phyloP scores from a whole-genome alignment of 164 flowering plant species.

The Magnolia officinalis region DNA sequence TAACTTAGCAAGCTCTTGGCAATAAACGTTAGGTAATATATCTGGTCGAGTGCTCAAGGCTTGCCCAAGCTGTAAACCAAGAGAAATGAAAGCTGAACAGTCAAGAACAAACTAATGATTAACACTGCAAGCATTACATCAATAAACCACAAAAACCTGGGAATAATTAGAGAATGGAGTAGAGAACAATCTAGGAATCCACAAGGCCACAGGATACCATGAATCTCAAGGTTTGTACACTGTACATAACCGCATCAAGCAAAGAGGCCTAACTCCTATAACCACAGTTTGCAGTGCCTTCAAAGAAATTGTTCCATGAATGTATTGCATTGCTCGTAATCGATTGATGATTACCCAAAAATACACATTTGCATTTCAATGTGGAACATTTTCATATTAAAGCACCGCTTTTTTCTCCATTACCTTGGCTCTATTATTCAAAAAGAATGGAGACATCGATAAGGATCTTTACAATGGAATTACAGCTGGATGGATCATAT shows the following conservation, averaged over 20 bases:
- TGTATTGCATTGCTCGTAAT: no score
- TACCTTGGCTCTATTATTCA: no score
- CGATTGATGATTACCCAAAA: no score
- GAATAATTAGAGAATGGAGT: neutral
- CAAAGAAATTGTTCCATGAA: no score
- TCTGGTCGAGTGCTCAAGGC: slow-evolving; percentile 96
- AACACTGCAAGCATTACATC: neutral
- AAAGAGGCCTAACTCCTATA: neutral
- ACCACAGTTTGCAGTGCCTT: no score
- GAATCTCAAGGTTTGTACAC: neutral
- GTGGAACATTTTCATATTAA: no score
- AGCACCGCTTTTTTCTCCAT: no score
- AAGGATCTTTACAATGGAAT: no score
- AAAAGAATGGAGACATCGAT: no score
- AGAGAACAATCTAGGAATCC: neutral
- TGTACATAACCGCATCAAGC: neutral
- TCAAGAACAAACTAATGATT: neutral
- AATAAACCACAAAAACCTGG: neutral
- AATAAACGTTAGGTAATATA: slow-evolving; percentile 70
- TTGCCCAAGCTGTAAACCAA: slow-evolving; percentile 79
- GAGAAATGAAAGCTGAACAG: neutral
- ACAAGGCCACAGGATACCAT: neutral
- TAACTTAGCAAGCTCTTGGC: slow-evolving; percentile 88
- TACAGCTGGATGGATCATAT: no score
- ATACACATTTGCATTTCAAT: no score